Conservation (phyloP, 805 yeast species). For the Vanderwaltozyma yarrowii region DNA sequence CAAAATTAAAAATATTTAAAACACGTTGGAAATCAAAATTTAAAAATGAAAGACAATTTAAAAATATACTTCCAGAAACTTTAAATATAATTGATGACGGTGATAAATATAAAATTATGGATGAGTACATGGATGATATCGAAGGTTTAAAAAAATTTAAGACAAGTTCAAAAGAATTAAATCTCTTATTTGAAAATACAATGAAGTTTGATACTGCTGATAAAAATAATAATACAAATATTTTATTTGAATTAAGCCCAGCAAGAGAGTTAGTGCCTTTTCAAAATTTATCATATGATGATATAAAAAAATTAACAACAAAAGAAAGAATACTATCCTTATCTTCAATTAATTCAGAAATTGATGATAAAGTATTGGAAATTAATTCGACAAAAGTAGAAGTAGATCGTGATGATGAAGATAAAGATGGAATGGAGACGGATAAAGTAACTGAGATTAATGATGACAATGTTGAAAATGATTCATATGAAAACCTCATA, state of each 20-base stretch:
- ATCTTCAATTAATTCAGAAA: neutral
- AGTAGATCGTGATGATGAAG: neutral
- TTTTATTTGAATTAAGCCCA: constrained; percentile 1
- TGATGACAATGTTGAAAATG: too few species aligned
- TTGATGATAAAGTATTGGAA: too few species aligned
- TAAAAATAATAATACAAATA: neutral
- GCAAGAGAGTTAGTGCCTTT: constrained; percentile 1
- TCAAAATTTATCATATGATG: constrained; percentile 1
- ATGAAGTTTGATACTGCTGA: neutral
- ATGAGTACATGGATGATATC: too few species aligned
- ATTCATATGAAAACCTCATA: neutral
- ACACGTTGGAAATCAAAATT: too few species aligned
- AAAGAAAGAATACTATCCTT: neutral
- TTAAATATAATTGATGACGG: neutral
- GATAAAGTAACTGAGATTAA: too few species aligned
- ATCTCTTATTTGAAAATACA: neutral
- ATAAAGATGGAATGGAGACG: too few species aligned
- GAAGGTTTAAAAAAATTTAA: neutral
- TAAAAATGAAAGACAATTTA: neutral
- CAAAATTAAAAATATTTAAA: too few species aligned
- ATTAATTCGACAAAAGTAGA: neutral
- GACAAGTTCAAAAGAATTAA: neutral
- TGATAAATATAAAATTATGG: too few species aligned
- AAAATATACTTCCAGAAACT: too few species aligned
- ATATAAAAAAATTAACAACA: neutral